These are phyloP conservation scores for Coniella vitis DNA, from an alignment of 2,329 filamentous ascomycete genomes.

Conservation along the genomic window DNA sequence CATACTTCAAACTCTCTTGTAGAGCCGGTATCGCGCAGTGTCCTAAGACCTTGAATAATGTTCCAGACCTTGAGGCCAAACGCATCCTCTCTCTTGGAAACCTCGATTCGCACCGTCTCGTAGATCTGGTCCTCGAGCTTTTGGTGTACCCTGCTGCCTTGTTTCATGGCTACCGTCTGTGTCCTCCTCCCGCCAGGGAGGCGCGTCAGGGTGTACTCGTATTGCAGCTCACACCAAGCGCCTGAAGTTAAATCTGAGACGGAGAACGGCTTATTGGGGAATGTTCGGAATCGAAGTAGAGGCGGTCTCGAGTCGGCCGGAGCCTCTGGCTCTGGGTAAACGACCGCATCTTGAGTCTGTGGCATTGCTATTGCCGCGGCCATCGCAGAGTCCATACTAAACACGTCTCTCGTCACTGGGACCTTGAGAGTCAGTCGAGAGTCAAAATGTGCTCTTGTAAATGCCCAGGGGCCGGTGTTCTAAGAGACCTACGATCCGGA, in stretches of 20 bases:
- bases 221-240: slow-evolving; percentile 94
- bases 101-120: slow-evolving; percentile 63
- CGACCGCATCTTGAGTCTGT: too few relatives aligned
- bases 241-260: slow-evolving; percentile 85
- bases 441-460: slow-evolving; percentile 15
- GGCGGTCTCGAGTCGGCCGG: slow-evolving; percentile 42
- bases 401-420: slow-evolving; percentile 49
- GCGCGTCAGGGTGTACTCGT: slow-evolving; percentile 76
- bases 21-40: slow-evolving; percentile 60
- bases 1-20: slow-evolving; percentile 78
- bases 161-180: slow-evolving; percentile 74
- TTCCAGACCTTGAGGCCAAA: slow-evolving; percentile 88
- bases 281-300: slow-evolving; percentile 70
- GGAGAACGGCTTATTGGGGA: slow-evolving; percentile 70
- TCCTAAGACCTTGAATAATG: slow-evolving; percentile 75
- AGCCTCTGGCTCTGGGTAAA: slow-evolving; percentile 10
- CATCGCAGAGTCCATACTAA: slow-evolving; percentile 17
- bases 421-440: slow-evolving; percentile 60
- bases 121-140: slow-evolving; percentile 81
- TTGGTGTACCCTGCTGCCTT: slow-evolving; percentile 73
- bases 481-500: slow-evolving; percentile 45
- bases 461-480: neutral
- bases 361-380: too few relatives aligned
- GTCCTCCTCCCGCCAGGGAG: slow-evolving; percentile 65
- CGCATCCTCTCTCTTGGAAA: slow-evolving; percentile 69